A percentile compares a stretch with the other conserved stretches of the same genome.
Evolutionary conservation across 495 filamentous ascomycete genomes (phyloP).

Genomic region (Aspergillus homomorphus): DNA sequence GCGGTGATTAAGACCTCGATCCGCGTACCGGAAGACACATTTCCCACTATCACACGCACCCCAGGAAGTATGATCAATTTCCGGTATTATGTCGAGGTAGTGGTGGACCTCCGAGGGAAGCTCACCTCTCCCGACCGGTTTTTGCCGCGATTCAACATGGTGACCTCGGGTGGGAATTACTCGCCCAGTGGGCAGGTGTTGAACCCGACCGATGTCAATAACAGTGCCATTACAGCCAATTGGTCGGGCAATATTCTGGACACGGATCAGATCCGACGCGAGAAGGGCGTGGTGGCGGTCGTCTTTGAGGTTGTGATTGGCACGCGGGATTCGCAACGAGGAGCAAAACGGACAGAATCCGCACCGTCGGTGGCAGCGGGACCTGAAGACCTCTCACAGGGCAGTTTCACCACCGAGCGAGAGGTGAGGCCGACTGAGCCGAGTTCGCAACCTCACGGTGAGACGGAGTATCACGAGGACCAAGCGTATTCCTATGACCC

Average conservation of each 20-base stretch:
- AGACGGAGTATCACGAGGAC: conserved; percentile 38
- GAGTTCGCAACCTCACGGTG: conserved; percentile 24
- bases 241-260: conserved; percentile 82
- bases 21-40: conserved; percentile 82
- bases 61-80: conserved; percentile 92
- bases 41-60: conserved; percentile 86
- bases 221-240: conserved; percentile 38
- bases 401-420: conserved; percentile 23
- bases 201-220: conserved; percentile 40
- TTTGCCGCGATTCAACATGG: conserved; percentile 55
- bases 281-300: conserved; percentile 82
- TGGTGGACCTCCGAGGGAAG: conserved; percentile 88
- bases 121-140: conserved; percentile 65
- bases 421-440: conserved; percentile 31
- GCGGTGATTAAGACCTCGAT: conserved; percentile 76
- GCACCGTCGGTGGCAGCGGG: conserved; percentile 25
- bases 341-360: conserved; percentile 45
- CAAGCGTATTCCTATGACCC: conserved; percentile 32
- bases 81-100: conserved; percentile 87
- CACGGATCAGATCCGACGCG: conserved; percentile 78
- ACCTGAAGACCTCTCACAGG: conserved; percentile 17
- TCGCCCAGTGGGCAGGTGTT: conserved; percentile 48
- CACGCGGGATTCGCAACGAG: conserved; percentile 71
- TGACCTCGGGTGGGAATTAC: conserved; percentile 45
- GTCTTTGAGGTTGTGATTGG: conserved; percentile 86